Evolutionary conservation across 2,329 filamentous ascomycete genomes (phyloP).

Genomic region (Xylaria arbuscula): DNA sequence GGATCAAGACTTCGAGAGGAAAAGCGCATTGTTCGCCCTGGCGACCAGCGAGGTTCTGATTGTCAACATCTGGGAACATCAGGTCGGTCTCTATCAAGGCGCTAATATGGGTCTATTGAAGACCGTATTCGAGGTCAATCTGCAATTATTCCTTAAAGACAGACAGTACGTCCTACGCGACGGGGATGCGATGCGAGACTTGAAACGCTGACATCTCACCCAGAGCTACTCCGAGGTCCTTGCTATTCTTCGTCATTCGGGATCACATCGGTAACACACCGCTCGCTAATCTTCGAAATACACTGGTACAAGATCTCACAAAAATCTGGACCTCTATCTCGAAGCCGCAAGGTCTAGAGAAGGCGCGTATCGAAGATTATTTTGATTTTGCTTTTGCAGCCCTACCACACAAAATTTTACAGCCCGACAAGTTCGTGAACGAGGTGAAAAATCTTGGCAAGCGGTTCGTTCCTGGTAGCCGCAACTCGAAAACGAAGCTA

Average conservation of each 20-base stretch:
- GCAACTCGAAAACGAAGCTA: conserved; percentile 71
- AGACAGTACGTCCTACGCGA: conserved; percentile 73
- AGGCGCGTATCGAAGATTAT: conserved; percentile 92
- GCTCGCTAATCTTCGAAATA: conserved; percentile 88
- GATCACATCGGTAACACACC: conserved; percentile 95
- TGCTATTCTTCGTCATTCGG: conserved; percentile 98
- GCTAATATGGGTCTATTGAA: conserved; percentile 99
- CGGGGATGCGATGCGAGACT: background rate
- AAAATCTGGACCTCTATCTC: conserved; percentile 94
- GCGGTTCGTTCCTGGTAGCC: conserved; percentile 85
- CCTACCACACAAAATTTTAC: conserved; percentile 94
- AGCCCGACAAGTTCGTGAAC: conserved; percentile 87
- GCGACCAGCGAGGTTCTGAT: conserved; percentile 98
- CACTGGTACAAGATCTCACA: conserved; percentile 87
- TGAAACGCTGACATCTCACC: conserved; percentile 35
- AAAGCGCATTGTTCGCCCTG: conserved; percentile 95
- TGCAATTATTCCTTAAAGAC: conserved; percentile 96
- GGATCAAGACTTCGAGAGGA: conserved; percentile 98
- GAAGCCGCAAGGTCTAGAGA: conserved; percentile 89
- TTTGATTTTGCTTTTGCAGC: conserved; percentile 98
- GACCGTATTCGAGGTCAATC: conserved; percentile 98
- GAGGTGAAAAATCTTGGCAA: conserved; percentile 84
- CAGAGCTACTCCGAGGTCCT: conserved; percentile 86
- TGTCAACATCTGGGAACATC: conserved; percentile 99
- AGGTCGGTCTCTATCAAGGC: conserved; percentile 96